phyloP scores from a whole-genome alignment of 768 basidiomycete species.

The Leccinum broughii region DNA sequence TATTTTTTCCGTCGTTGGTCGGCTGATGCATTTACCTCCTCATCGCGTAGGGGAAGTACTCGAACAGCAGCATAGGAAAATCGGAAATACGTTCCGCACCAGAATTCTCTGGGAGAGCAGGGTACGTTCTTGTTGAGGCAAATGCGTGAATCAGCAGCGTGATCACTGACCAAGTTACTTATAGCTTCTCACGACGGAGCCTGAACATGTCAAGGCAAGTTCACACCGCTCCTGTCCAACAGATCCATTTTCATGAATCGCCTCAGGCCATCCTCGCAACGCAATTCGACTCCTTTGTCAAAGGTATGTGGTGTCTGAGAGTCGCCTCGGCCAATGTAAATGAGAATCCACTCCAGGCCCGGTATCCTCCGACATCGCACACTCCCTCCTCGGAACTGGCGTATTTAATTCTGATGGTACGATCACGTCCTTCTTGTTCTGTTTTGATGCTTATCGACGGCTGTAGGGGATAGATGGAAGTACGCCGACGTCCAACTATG shows the following conservation, averaged over 20 bases:
- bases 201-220: constrained; percentile 45
- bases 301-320: constrained; percentile 28
- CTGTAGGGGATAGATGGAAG: constrained; percentile 59
- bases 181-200: constrained; percentile 48
- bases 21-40: not conserved
- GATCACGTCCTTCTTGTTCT: not conserved
- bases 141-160: not conserved
- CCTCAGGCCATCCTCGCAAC: constrained; percentile 44
- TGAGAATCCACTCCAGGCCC: constrained; percentile 23
- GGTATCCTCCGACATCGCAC: constrained; percentile 6
- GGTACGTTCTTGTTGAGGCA: constrained; percentile 24
- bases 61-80: constrained; percentile 21
- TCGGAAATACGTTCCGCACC: constrained; percentile 35
- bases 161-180: not conserved
- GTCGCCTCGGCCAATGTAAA: constrained; percentile 15
- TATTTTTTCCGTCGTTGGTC: not conserved
- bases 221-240: not conserved
- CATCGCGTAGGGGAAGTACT: constrained; percentile 30
- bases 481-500: constrained; percentile 20
- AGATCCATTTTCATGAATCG: not conserved
- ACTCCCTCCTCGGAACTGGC: constrained; percentile 51
- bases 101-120: constrained; percentile 40
- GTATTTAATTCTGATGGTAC: constrained; percentile 61
- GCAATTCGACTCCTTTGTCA: constrained; percentile 45
- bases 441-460: not conserved